Base-by-base conservation (phyloP, 441 rosid genomes). In the Pelargonium cotyledonis region DNA sequence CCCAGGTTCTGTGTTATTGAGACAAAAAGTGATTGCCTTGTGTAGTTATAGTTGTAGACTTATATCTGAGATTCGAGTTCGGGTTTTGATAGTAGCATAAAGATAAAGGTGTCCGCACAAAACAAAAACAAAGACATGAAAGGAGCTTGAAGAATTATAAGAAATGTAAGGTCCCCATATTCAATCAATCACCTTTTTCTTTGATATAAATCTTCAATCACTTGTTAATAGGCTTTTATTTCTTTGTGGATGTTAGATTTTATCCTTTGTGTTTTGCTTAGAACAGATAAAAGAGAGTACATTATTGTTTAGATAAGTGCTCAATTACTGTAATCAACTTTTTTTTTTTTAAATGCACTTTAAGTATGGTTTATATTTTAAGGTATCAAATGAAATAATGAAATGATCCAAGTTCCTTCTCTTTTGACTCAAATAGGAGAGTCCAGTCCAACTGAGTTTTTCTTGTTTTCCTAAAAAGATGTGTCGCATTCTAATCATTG, bases 381-480 rank as follows among this genome's bases (percentile, higher is more conserved):
- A 38, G 40, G 66, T 76, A 67, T 67, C 65, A 67, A 58, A 49
- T 72, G 68, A 68, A 65, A 58, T 58, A 26, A 1, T 31, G 58
- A 14, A 43, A 63, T 31, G 55, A 72, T 35, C 71, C 53, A 31
- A 31, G 5, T 38, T 62, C 35, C 41, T 16, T 16, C n/a, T 62
- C 68, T 65, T 69, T 67, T 65, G 67, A 49, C 71, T 43, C 49
- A 21, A 62, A 72, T 70, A 69, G 79, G 38, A 31, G 76, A 72
- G 76, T 78, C 81, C 76, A 67, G 63, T 70, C 71, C 35, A 61
- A 63, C 2, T 0, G 38, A 55, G 35, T 12, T 1, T n/a, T 6
- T 46, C 18, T 47, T 61, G 35, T 69, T 43, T 55, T 21, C 77
- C 78, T 76, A 49, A 74, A 80, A 80, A 74, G 80, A 38, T 14